Evolutionary conservation across 371 early-diverging fungal species (phyloP), one percentile per base, ranked within the genome.

Genomic region (Funneliformis caledonium): DNA sequence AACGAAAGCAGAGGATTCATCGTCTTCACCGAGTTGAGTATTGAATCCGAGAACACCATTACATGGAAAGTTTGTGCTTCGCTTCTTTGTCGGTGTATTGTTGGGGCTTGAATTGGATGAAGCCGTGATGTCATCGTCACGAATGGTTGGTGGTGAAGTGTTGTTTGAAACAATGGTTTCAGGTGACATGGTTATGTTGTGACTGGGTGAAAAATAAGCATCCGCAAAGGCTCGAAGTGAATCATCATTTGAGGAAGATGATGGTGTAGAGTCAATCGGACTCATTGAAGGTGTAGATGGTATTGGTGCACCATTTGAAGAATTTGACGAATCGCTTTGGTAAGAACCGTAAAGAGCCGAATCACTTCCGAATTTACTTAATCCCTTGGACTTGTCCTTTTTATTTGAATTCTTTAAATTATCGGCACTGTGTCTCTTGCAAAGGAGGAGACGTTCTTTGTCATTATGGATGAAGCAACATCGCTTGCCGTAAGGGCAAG

Each of bases 391-490:
- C n/a, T 76, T 76, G 2, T 10, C 12, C 14, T 65, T 77, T 31
- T 76, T 76, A 19, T 16, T 52, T 33, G 76, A 33, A 31, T 52
- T 42, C 42, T 73, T 73, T 8, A 42, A 26, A 43, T n/a, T 61
- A 10, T 76, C 76, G 8, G 60, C 33, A 22, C 61, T 76, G 11
- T 76, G 19, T 59, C 74, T 43, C 37, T 74, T 48, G 37, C 50
- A 48, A 19, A 61, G 26, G 9, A 76, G n/a, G 9, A 61, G 10
- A 1, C 59, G 52, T 12, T 68, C 48, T 12, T 84, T 82, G 0
- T 83, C 81, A 12, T 85, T 83, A 84, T 99, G 99, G 19, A 97
- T 94, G 89, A 98, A 99, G 75, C 97, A 97, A 87, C 99, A 99
- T 80, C 96, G 96, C 45, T 91, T 92, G 19, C 96, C 97, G 85